Percentiles rank a stretch among this genome's conserved stretches.
phyloP scores from a whole-genome alignment of 208 protist genomes.

The Leishmania braziliensis region DNA sequence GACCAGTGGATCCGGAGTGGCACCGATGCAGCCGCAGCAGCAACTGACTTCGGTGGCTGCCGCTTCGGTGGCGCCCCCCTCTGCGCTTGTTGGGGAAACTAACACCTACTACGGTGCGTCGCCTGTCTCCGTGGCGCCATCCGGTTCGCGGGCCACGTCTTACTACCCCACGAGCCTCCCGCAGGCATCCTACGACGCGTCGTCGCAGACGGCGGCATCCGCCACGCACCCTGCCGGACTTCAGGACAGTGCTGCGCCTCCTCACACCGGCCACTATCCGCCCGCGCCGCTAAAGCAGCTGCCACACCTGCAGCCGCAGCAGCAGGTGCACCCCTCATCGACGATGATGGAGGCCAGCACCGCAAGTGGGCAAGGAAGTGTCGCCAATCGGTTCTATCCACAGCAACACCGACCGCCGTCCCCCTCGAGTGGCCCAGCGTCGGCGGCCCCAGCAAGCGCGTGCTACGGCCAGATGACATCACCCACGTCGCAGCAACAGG shows the following conservation, averaged over 20 bases:
- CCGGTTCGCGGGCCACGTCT: background rate
- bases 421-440: background rate
- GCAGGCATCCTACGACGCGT: background rate
- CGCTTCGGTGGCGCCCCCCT: background rate
- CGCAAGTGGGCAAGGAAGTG: slow-evolving; percentile 1
- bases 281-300: background rate
- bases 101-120: background rate
- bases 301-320: slow-evolving; percentile 4
- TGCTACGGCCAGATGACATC: slow-evolving; percentile 1
- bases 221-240: background rate
- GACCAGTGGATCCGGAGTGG: background rate
- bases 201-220: background rate
- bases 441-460: background rate
- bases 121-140: background rate
- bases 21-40: slow-evolving; percentile 4
- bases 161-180: background rate
- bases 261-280: background rate
- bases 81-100: background rate
- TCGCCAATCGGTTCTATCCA: background rate
- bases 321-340: background rate
- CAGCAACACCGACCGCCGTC: background rate
- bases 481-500: background rate
- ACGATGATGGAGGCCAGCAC: background rate
- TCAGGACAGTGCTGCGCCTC: background rate
- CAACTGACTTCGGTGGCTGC: background rate